Percentiles rank a stretch among this genome's conserved stretches.
Evolutionary conservation across 1,284 basidiomycete species (phyloP).

Genomic region (Thecaphora thlaspeos): DNA sequence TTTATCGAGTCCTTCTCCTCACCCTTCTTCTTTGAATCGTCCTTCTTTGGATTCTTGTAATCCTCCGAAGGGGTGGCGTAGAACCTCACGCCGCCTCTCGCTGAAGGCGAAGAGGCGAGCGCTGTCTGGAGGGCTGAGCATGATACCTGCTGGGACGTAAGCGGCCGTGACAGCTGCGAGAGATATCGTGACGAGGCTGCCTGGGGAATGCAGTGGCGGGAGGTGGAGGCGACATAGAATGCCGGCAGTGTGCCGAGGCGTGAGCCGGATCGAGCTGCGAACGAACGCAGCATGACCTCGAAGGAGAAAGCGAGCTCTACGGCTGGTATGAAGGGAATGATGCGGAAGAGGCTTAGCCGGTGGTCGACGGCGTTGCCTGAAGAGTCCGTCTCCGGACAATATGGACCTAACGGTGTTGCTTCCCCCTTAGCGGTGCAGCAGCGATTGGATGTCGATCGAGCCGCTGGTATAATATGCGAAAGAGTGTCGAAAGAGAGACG

Average conservation of each 20-base stretch:
- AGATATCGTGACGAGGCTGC: neutral
- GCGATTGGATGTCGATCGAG: no score
- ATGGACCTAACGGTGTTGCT: no score
- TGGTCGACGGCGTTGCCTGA: neutral
- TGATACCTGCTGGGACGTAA: neutral
- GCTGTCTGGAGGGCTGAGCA: neutral
- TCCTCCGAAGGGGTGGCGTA: slow-evolving; percentile 35
- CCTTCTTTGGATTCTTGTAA: slow-evolving; percentile 24
- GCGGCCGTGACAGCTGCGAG: neutral
- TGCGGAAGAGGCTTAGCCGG: neutral
- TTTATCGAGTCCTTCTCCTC: slow-evolving; percentile 8
- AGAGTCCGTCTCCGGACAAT: neutral
- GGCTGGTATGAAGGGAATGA: neutral
- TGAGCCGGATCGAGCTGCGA: neutral
- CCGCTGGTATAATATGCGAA: no score
- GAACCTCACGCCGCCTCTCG: slow-evolving; percentile 2
- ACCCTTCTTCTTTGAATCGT: slow-evolving; percentile 13
- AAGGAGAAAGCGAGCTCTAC: neutral
- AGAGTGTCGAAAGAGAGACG: no score
- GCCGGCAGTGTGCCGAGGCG: neutral
- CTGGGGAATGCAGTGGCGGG: neutral
- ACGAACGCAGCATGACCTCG: neutral
- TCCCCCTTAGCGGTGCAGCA: no score
- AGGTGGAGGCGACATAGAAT: neutral
- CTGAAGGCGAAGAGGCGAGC: neutral